Conservation (phyloP, 495 filamentous ascomycete genomes). For the Xylaria flabelliformis region DNA sequence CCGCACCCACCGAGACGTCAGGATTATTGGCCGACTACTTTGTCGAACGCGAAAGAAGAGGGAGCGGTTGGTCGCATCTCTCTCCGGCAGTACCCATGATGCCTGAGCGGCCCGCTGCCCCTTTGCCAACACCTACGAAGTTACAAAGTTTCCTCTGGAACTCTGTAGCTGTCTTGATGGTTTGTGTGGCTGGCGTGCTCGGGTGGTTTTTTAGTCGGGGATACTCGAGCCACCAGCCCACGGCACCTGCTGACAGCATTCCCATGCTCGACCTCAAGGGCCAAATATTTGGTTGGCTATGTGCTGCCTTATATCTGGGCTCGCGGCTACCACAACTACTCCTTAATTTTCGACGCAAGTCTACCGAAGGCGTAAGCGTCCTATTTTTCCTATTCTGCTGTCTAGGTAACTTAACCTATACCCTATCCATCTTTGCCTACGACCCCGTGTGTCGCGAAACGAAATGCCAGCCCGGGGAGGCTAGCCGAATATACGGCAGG, state of each 20-base stretch:
- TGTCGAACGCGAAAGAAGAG: constrained; percentile 51
- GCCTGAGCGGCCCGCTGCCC: constrained; percentile 42
- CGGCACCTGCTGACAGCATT: constrained; percentile 34
- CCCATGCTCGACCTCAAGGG: constrained; percentile 75
- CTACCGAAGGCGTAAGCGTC: constrained; percentile 87
- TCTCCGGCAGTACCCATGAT: constrained; percentile 80
- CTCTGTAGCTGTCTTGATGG: constrained; percentile 70
- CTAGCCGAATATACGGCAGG: constrained; percentile 64
- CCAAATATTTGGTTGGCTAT: constrained; percentile 86
- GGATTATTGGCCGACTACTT: constrained; percentile 41
- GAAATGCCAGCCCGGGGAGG: constrained; percentile 63
- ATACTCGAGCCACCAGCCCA: constrained; percentile 34
- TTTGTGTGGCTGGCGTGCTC: constrained; percentile 78
- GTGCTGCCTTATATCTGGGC: constrained; percentile 86
- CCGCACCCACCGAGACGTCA: constrained; percentile 51
- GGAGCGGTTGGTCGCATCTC: constrained; percentile 66
- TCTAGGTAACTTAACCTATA: constrained; percentile 91
- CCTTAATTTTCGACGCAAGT: constrained; percentile 87
- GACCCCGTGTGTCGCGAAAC: constrained; percentile 64
- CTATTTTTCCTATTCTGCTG: constrained; percentile 98
- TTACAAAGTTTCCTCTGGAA: constrained; percentile 75
- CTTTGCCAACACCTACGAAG: constrained; percentile 48
- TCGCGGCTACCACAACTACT: constrained; percentile 87
- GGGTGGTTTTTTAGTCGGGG: constrained; percentile 80
- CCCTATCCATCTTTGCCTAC: constrained; percentile 88